Base-by-base conservation (phyloP, 116 monocot genomes). In the Papilionanthe hybrid region DNA sequence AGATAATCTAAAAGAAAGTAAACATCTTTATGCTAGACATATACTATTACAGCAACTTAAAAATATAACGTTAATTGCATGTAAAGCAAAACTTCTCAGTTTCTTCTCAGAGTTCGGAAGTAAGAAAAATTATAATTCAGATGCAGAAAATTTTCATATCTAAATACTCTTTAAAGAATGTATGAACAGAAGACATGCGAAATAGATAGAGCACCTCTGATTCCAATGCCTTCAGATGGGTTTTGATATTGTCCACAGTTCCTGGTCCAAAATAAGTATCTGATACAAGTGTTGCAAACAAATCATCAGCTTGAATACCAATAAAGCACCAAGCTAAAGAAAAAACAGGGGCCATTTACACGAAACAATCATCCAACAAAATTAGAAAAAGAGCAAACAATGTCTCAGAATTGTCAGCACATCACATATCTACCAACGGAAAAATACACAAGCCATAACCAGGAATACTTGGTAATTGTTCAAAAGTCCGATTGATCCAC, bases 261-360 rank as follows among this genome's bases (percentile, higher is more conserved):
- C 98, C 98, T 10, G 84, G 89, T 83, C 98, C 98, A 86, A 98
- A 94, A 79, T 83, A 98, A 69, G 86, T 90, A 79, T 94, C 98
- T 94, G 93, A 57, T 30, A 75, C 77, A 93, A 75, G 47, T 49
- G 55, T 28, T 49, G 29, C 28, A 17, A 49, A 13, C 0, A 23
- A 75, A 25, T 28, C 47, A 8, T 25, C 49, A 73, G n/a, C 43
- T 28, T 10, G 7, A 50, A 49, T 50, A 15, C n/a, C 27, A 27
- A 75, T 27, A 18, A 75, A 29, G 49, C 49, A 4, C 20, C 13
- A 50, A 49, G 20, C 50, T 28, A 12, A 8, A 2, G 27, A 9
- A n/a, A 75, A 50, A 75, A 50, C 27, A 50, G 19, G 0, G 5
- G 13, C 49, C 22, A 0, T 75, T 75, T 19, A 43, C 8, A 44